Conservation (phyloP, 2,329 filamentous ascomycete species). For the Kalmusia sp. region DNA sequence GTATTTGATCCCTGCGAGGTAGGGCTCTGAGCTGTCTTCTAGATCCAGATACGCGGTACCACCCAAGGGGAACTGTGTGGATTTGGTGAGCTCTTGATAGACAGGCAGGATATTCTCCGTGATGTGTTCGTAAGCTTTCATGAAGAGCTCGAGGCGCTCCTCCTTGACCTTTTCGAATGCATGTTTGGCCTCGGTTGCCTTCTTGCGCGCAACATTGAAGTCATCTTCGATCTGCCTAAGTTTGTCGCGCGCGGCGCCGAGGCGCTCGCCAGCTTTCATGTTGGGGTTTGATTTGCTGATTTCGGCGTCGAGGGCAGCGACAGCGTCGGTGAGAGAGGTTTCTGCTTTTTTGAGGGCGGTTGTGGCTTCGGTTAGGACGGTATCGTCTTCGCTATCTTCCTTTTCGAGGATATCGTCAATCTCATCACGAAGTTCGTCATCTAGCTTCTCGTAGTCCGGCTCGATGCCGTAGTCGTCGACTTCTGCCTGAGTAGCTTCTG, state of each 20-base stretch:
- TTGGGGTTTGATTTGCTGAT: constrained; percentile 96
- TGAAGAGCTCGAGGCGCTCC: constrained; percentile 88
- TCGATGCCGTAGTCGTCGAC: constrained; percentile 92
- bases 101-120: constrained; percentile 92
- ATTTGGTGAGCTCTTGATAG: constrained; percentile 93
- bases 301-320: constrained; percentile 75
- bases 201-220: constrained; percentile 81
- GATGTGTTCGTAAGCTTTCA: constrained; percentile 93
- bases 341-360: constrained; percentile 60
- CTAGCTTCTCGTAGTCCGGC: constrained; percentile 81
- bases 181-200: constrained; percentile 78
- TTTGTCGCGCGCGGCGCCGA: constrained; percentile 83
- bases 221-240: constrained; percentile 86
- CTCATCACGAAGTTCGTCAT: constrained; percentile 72
- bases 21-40: constrained; percentile 95
- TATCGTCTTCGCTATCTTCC: constrained; percentile 68
- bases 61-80: constrained; percentile 89
- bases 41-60: constrained; percentile 89
- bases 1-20: constrained; percentile 95
- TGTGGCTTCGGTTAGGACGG: constrained; percentile 24
- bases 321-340: constrained; percentile 77
- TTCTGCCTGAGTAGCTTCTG: constrained; percentile 62
- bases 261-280: constrained; percentile 90
- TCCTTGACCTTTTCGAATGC: constrained; percentile 83
- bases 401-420: constrained; percentile 57